These are phyloP conservation scores for Phytophthora cactorum DNA, from an alignment of 352 stramenopile species.

Conservation along the genomic window DNA sequence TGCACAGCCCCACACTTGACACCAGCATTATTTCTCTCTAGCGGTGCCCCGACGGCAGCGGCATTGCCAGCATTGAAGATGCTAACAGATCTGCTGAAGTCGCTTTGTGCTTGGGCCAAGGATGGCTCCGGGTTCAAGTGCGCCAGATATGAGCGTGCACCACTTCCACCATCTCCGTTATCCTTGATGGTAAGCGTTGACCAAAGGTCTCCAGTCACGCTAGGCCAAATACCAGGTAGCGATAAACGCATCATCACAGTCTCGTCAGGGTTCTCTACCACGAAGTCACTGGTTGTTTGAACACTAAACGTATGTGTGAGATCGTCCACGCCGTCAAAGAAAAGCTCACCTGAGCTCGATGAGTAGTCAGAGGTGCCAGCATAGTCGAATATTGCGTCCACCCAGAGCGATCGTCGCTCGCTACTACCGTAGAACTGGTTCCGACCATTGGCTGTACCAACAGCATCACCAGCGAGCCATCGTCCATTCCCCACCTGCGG, in stretches of 20 bases:
- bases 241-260: conserved; percentile 91
- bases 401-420: conserved; percentile 77
- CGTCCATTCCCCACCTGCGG: conserved; percentile 68
- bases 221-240: conserved; percentile 93
- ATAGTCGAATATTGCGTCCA: conserved; percentile 90
- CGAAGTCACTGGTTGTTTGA: conserved; percentile 89
- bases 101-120: conserved; percentile 41
- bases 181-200: conserved; percentile 90
- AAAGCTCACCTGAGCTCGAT: conserved; percentile 63
- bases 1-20: conserved; percentile 67
- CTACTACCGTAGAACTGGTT: conserved; percentile 93
- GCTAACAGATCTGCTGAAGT: conserved; percentile 63
- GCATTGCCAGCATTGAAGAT: conserved; percentile 70
- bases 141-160: conserved; percentile 68
- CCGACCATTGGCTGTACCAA: conserved; percentile 87
- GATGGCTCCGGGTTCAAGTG: conserved; percentile 50
- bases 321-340: conserved; percentile 62
- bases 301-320: conserved; percentile 72
- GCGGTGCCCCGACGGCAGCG: conserved; percentile 69
- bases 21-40: conserved; percentile 41
- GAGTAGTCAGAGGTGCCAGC: conserved; percentile 90
- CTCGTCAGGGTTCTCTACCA: conserved; percentile 93
- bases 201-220: conserved; percentile 85
- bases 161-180: conserved; percentile 91
- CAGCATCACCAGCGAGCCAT: conserved; percentile 60